phyloP scores from a whole-genome alignment of 495 filamentous ascomycete species.

The Halenospora varia region DNA sequence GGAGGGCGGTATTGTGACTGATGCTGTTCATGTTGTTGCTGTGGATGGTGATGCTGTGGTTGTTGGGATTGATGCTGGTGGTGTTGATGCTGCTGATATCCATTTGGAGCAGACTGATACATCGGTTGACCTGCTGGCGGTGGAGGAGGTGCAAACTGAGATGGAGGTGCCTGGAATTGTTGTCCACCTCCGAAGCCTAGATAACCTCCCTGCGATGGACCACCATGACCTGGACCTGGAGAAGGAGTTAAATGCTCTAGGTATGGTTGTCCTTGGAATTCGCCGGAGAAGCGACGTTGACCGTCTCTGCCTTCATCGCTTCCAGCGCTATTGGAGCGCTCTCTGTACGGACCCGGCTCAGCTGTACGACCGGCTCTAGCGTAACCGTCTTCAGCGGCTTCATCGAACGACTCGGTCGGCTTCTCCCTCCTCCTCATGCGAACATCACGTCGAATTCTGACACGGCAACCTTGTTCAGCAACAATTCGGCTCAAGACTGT shows the following conservation, averaged over 20 bases:
- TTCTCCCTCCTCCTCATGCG: conserved; percentile 81
- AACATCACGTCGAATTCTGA: conserved; percentile 94
- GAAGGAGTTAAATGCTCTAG: background rate
- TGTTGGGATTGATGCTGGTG: background rate
- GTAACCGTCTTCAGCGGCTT: conserved; percentile 7
- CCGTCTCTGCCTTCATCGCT: background rate
- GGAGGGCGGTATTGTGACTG: conserved; percentile 2
- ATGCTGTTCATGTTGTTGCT: conserved; percentile 4
- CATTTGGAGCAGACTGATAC: conserved; percentile 6
- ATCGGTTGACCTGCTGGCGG: background rate
- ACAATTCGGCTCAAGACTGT: conserved; percentile 85
- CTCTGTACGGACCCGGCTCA: conserved; percentile 5
- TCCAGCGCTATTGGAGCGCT: conserved; percentile 12
- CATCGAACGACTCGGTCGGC: conserved; percentile 46
- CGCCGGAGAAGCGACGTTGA: conserved; percentile 2
- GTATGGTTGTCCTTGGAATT: conserved; percentile 1
- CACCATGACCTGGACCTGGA: background rate
- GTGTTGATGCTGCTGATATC: background rate
- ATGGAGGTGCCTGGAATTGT: conserved; percentile 19
- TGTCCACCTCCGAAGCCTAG: background rate
- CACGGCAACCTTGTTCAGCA: conserved; percentile 95
- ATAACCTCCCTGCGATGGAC: background rate
- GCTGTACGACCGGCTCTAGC: conserved; percentile 4
- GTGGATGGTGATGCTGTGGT: background rate
- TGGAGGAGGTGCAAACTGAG: conserved; percentile 41